Evolutionary conservation across 2,329 filamentous ascomycete species (phyloP).

Genomic region (Herpotrichia juniperi): DNA sequence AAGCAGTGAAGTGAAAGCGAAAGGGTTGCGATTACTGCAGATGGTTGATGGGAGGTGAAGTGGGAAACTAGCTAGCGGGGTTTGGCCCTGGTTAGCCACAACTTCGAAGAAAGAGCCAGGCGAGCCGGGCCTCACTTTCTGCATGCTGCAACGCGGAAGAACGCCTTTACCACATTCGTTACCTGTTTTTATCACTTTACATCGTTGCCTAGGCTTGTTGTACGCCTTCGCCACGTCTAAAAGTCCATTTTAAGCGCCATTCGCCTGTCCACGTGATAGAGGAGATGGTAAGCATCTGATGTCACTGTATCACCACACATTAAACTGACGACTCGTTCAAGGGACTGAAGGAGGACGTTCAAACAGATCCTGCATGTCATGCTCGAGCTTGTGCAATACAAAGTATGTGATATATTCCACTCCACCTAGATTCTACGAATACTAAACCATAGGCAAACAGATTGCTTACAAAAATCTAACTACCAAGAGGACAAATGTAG

Average conservation of each 20-base stretch:
- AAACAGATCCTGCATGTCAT: slow-evolving; percentile 81
- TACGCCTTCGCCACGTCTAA: not conserved
- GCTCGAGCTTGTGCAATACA: slow-evolving; percentile 90
- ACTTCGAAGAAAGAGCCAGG: slow-evolving; percentile 9
- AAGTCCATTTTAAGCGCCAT: not conserved
- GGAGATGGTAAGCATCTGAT: slow-evolving; percentile 38
- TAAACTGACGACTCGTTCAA: slow-evolving; percentile 27
- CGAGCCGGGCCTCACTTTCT: slow-evolving; percentile 9
- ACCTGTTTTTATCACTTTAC: not conserved
- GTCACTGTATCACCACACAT: slow-evolving; percentile 19
- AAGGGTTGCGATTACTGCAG: slow-evolving; percentile 9
- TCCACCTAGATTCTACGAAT: not conserved
- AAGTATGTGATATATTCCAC: slow-evolving; percentile 57
- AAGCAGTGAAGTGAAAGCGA: slow-evolving; percentile 16
- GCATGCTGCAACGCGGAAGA: not conserved
- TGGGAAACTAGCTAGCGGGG: slow-evolving; percentile 40
- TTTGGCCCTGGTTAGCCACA: slow-evolving; percentile 16
- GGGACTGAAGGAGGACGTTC: slow-evolving; percentile 71
- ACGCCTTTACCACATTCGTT: not conserved
- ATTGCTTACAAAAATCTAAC: slow-evolving; percentile 81
- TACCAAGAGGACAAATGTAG: slow-evolving; percentile 88
- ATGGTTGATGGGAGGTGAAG: slow-evolving; percentile 24
- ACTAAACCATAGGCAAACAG: slow-evolving; percentile 54
- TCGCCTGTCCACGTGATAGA: slow-evolving; percentile 20
- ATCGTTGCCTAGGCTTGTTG: not conserved